Conservation (phyloP, 768 basidiomycete genomes). For the Russula brevipes region DNA sequence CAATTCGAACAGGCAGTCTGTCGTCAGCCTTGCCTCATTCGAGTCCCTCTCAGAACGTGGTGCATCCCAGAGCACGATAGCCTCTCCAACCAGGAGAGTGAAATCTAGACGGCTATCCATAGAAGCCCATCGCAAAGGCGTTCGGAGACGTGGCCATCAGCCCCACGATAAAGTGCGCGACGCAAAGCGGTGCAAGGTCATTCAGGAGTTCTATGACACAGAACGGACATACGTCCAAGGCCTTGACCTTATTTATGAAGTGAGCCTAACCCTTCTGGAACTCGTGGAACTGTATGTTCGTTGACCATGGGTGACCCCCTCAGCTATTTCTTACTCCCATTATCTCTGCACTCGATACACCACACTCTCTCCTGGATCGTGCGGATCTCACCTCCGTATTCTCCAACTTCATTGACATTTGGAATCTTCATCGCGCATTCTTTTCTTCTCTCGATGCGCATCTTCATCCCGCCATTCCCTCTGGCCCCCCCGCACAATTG, state of each 20-base stretch:
- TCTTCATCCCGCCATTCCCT: constrained; percentile 28
- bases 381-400: constrained; percentile 68
- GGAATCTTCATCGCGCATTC: constrained; percentile 80
- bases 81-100: constrained; percentile 30
- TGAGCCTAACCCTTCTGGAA: constrained; percentile 34
- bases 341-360: constrained; percentile 64
- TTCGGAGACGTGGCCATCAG: constrained; percentile 35
- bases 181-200: constrained; percentile 58
- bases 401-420: constrained; percentile 87
- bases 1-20: constrained; percentile 51
- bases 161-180: constrained; percentile 46
- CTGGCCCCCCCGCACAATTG: constrained; percentile 7
- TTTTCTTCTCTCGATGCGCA: constrained; percentile 53
- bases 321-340: constrained; percentile 83
- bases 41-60: constrained; percentile 61
- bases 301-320: neutral
- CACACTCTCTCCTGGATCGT: constrained; percentile 64
- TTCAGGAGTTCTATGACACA: constrained; percentile 78
- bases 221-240: constrained; percentile 79
- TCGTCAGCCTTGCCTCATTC: constrained; percentile 66
- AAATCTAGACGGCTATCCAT: constrained; percentile 35
- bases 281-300: neutral
- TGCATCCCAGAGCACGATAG: constrained; percentile 28
- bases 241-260: constrained; percentile 76
- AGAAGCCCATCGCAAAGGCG: constrained; percentile 39